Evolutionary conservation across 148 eudicot species (phyloP), one percentile per base, ranked within the genome.

Genomic region (Camellia lanceoleosa): DNA sequence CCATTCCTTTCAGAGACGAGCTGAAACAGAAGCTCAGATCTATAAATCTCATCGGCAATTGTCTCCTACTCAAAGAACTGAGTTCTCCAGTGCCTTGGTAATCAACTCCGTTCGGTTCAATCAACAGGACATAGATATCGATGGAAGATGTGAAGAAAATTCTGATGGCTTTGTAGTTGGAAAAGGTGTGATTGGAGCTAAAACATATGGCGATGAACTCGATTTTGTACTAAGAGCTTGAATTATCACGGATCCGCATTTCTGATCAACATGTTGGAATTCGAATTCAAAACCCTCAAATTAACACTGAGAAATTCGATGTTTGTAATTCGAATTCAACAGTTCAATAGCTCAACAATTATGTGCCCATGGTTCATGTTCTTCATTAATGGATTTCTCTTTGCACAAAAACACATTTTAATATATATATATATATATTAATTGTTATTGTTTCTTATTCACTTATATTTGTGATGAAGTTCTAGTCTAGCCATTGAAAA

Each of bases 131-230:
- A 30, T 30, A 30, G 38, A 11, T 92, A 5, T n/a, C 84, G 14
- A 87, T 80, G 41, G 52, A 46, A 16, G 93, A 90, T 10, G 88
- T 75, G 73, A 90, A 76, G 87, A 90, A 85, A 80, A 82, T 92
- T 2, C 5, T 86, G 81, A 85, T 78, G 74, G 56, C 44, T 42
- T 63, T 77, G 80, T 83, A 83, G 83, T 8, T 86, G 83, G 90
- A 89, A 85, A 86, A 75, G 82, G 66, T 92, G 77, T 83, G 82
- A 64, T 64, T 67, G 74, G 82, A 43, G 80, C 74, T 91, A 75
- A 85, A 86, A 42, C 62, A 78, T 74, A 82, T 82, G 13, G 78
- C 76, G 54, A 59, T 20, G 68, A 83, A 70, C 76, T 76, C 91
- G 52, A 70, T 92, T 46, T 54, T 85, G 73, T 86, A 89, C 76